Percentiles rank a stretch among this genome's conserved stretches.
These are phyloP conservation scores for Penicillium goetzii DNA, from an alignment of 495 filamentous ascomycete species.

Conservation along the genomic window DNA sequence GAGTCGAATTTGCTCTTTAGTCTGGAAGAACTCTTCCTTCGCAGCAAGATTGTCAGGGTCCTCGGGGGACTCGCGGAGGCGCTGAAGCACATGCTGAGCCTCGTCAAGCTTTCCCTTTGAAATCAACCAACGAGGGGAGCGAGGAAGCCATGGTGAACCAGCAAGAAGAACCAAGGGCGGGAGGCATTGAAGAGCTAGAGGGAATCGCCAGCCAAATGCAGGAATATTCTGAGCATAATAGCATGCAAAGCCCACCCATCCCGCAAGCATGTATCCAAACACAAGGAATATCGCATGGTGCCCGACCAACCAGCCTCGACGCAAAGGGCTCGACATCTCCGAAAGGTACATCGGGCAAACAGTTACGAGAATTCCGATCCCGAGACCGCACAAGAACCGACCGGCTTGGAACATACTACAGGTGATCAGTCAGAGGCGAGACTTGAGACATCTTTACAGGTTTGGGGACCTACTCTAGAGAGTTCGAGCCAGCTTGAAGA, in stretches of 20 bases:
- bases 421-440: slow-evolving; percentile 4
- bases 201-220: slow-evolving; percentile 51
- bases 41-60: slow-evolving; percentile 40
- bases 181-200: slow-evolving; percentile 46
- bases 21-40: slow-evolving; percentile 46
- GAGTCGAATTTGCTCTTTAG: slow-evolving; percentile 41
- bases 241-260: slow-evolving; percentile 50
- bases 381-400: slow-evolving; percentile 52
- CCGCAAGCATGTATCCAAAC: slow-evolving; percentile 48
- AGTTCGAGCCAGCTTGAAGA: slow-evolving; percentile 48
- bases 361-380: slow-evolving; percentile 50
- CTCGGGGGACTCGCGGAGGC: slow-evolving; percentile 35
- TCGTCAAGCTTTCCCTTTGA: slow-evolving; percentile 43
- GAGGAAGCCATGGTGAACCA: slow-evolving; percentile 45
- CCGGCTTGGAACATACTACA: slow-evolving; percentile 53
- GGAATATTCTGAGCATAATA: slow-evolving; percentile 43
- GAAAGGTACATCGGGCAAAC: slow-evolving; percentile 52
- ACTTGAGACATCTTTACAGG: not conserved
- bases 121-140: slow-evolving; percentile 52
- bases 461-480: slow-evolving; percentile 33
- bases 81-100: slow-evolving; percentile 37
- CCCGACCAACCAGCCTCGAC: slow-evolving; percentile 44
- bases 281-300: slow-evolving; percentile 47
- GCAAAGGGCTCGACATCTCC: slow-evolving; percentile 41
- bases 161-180: slow-evolving; percentile 45